Percentiles rank a stretch among this genome's conserved stretches.
phyloP scores from a whole-genome alignment of 2,329 filamentous ascomycete genomes.

The Septoria linicola region DNA sequence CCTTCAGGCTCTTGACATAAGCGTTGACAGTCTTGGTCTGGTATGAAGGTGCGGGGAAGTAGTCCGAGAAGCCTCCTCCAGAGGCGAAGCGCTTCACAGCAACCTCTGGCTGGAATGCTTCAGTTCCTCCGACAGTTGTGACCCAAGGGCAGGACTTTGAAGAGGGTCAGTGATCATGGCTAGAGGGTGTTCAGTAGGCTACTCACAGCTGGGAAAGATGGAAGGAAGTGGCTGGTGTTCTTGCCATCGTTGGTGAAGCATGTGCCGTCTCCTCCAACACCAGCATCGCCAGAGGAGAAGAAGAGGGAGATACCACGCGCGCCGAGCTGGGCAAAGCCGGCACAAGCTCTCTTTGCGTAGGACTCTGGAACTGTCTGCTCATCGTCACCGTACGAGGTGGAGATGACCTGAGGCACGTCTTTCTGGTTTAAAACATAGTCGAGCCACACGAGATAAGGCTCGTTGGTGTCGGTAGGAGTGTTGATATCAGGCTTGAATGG shows the following conservation, averaged over 20 bases:
- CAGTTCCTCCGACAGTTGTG: slow-evolving; percentile 48
- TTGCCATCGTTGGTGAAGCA: slow-evolving; percentile 49
- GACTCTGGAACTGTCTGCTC: slow-evolving; percentile 62
- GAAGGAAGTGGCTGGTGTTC: slow-evolving; percentile 45
- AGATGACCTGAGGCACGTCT: slow-evolving; percentile 61
- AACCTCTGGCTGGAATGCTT: slow-evolving; percentile 45
- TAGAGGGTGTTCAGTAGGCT: slow-evolving; percentile 16
- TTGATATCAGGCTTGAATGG: slow-evolving; percentile 53
- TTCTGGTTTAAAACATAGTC: slow-evolving; percentile 57
- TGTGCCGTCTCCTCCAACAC: slow-evolving; percentile 51
- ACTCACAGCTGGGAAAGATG: slow-evolving; percentile 49
- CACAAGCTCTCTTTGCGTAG: slow-evolving; percentile 62
- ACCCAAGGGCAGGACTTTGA: slow-evolving; percentile 37
- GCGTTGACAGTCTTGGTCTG: slow-evolving; percentile 43
- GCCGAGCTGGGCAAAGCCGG: slow-evolving; percentile 62
- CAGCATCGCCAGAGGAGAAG: slow-evolving; percentile 62
- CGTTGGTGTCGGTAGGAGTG: slow-evolving; percentile 57
- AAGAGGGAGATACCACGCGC: slow-evolving; percentile 63
- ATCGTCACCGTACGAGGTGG: slow-evolving; percentile 65
- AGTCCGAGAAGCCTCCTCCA: slow-evolving; percentile 49
- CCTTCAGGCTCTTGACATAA: slow-evolving; percentile 45
- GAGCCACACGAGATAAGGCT: slow-evolving; percentile 66
- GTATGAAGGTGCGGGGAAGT: slow-evolving; percentile 46
- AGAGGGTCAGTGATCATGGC: slow-evolving; percentile 15
- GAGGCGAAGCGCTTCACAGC: slow-evolving; percentile 55